Evolutionary conservation across 768 basidiomycete genomes (phyloP), one percentile per base, ranked within the genome.

Genomic region (Saitozyma sp.): DNA sequence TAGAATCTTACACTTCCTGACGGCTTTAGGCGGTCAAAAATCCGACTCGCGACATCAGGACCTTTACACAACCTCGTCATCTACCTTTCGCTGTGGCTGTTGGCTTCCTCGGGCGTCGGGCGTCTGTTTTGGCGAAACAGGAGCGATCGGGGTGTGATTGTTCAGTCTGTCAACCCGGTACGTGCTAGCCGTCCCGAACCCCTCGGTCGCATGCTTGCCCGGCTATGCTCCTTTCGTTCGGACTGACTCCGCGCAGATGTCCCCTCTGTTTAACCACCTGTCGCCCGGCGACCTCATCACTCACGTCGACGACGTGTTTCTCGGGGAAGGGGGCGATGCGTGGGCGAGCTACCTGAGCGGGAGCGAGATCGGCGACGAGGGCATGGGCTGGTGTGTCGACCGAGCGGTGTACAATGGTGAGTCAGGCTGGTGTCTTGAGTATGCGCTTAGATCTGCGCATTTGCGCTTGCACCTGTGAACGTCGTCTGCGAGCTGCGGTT

Each of bases 1-100:
- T 5, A 54, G 7, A 54, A 49, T 29, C 42, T 51, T 9, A 14
- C 50, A 48, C 40, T 49, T 8, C 9, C 40, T 63, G n/a, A 50
- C 52, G 17, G 8, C 56, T 2, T 46, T 46, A 75, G 74, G 3
- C 64, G 61, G 29, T 64, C 68, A 1, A 69, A 65, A 48, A 64
- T 87, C n/a, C 84, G 88, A 14, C 82, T 93, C 53, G 82, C 87
- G 40, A 83, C 88, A 8, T 86, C 88, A 1, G 91, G 91, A 2
- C 86, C 90, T 16, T 89, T 87, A 66, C 89, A 92, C 77, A 94
- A 92, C 71, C 73, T 91, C 10, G 61, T 86, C 6, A 81, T 87
- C 45, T 88, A 84, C 81, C 20, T 68, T 14, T 17, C 68, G 10
- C 42, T 77, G 3, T 65, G 78, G 7, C 56, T 82, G 1, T 14